These are phyloP conservation scores for Eucalyptus globulus DNA, from an alignment of 345 rosid genomes.

Conservation along the genomic window DNA sequence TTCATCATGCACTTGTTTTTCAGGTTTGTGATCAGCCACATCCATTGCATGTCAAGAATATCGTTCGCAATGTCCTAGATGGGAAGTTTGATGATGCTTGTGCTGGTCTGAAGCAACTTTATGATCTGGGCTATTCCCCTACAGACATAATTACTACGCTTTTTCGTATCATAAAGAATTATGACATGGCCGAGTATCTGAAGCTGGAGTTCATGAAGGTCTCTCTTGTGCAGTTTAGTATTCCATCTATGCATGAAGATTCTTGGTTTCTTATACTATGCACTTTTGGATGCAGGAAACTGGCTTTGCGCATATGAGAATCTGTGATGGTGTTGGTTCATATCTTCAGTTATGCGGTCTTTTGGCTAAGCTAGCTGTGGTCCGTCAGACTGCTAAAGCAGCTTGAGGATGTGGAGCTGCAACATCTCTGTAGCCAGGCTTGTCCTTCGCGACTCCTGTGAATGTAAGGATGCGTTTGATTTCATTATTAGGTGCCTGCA, in stretches of 20 bases:
- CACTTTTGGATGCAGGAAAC: constrained; percentile 51
- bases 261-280: background rate
- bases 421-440: background rate
- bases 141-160: constrained; percentile 95
- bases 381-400: constrained; percentile 73
- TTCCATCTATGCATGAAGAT: background rate
- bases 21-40: constrained; percentile 99
- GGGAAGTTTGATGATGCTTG: constrained; percentile 91
- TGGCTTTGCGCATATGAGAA: constrained; percentile 96
- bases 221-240: background rate
- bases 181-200: constrained; percentile 89
- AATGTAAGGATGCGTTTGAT: background rate
- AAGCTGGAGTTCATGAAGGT: constrained; percentile 99
- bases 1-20: background rate
- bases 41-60: constrained; percentile 89
- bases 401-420: constrained; percentile 7
- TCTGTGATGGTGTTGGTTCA: constrained; percentile 94
- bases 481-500: background rate
- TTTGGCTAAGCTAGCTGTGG: constrained; percentile 71
- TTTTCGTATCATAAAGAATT: constrained; percentile 80
- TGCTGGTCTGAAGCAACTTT: constrained; percentile 78
- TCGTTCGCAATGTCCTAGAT: constrained; percentile 69
- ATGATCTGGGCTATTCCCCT: constrained; percentile 89
- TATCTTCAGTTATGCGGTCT: constrained; percentile 95
- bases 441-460: background rate